Evolutionary conservation across 345 rosid genomes (phyloP), one percentile per base, ranked within the genome.

Genomic region (Brassica incana): DNA sequence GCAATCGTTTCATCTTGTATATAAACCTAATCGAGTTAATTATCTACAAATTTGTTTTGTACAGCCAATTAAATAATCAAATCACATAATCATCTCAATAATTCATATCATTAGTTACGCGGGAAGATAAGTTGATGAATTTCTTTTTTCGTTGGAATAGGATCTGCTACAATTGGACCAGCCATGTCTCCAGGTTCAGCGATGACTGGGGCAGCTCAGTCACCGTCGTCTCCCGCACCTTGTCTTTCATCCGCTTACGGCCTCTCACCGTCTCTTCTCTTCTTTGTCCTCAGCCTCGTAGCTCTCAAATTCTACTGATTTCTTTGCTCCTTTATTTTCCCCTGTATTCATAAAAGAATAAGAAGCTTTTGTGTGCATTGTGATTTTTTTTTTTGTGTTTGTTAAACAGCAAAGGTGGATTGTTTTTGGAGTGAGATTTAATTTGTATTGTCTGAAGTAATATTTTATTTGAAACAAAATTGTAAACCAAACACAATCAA

Each of bases 131-230:
- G 5, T 7, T 43, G 15, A 45, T 59, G 27, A 12, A 12, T 14
- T 43, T 54, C 1, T 5, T 25, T 6, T 74, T 15, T 54, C 23
- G 32, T 10, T 12, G 76, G 3, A 65, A 60, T 85, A 88, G 97
- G 89, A 69, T 91, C 97, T 9, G 67, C 67, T 14, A 15, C 89
- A 32, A 80, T 84, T 20, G 90, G 83, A 27, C 95, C 91, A 3
- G 25, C 74, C 25, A 56, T 56, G n/a, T 78, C 94, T 48, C 91
- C 92, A 69, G 73, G 63, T 33, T 70, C 90, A 29, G 76, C 29
- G 62, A 16, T 1, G 25, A 16, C 87, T 52, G 59, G 5, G 59
- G 23, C 23, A n/a, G 8, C 59, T 52, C 36, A 80, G 61, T 35
- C 95, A 50, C 95, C 98, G 32, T 18, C 23, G 85, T 10, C 54